Evolutionary conservation across 345 rosid species (phyloP).

Genomic region (Boechera retrofracta): DNA sequence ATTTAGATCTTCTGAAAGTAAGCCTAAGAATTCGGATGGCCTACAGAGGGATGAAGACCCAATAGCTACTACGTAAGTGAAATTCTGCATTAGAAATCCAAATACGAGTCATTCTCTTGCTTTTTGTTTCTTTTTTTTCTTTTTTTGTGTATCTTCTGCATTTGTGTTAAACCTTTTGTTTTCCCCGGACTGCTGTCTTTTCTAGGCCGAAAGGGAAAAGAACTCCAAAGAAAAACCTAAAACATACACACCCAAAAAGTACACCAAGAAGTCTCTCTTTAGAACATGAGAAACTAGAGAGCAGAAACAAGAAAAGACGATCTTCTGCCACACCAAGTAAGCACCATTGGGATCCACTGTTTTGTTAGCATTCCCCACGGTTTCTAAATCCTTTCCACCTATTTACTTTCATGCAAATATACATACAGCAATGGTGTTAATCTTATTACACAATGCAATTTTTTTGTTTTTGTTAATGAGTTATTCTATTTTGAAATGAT

Average conservation of each 20-base stretch:
- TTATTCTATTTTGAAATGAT: constrained; percentile 44
- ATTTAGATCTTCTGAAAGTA: constrained; percentile 62
- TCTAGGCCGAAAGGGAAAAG: constrained; percentile 76
- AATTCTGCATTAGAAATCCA: constrained; percentile 27
- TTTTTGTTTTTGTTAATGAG: background rate
- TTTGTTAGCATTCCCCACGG: background rate
- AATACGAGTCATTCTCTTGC: constrained; percentile 16
- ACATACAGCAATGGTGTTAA: constrained; percentile 10
- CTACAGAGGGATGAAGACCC: constrained; percentile 53
- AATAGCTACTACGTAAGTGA: constrained; percentile 61
- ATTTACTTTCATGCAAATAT: constrained; percentile 3
- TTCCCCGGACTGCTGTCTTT: constrained; percentile 18
- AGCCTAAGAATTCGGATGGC: constrained; percentile 50
- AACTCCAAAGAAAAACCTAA: constrained; percentile 77
- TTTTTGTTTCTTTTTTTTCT: background rate
- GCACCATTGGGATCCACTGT: constrained; percentile 45
- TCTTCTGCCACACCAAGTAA: constrained; percentile 42
- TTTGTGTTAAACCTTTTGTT: constrained; percentile 15
- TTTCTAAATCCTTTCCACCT: constrained; percentile 15
- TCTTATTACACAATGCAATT: constrained; percentile 10
- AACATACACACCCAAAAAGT: constrained; percentile 40
- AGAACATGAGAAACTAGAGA: constrained; percentile 53
- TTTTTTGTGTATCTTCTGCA: background rate
- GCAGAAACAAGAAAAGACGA: constrained; percentile 54
- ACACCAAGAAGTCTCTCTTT: constrained; percentile 45